Base-by-base conservation (phyloP, 805 yeast species). In the Ogataea polymorpha region DNA sequence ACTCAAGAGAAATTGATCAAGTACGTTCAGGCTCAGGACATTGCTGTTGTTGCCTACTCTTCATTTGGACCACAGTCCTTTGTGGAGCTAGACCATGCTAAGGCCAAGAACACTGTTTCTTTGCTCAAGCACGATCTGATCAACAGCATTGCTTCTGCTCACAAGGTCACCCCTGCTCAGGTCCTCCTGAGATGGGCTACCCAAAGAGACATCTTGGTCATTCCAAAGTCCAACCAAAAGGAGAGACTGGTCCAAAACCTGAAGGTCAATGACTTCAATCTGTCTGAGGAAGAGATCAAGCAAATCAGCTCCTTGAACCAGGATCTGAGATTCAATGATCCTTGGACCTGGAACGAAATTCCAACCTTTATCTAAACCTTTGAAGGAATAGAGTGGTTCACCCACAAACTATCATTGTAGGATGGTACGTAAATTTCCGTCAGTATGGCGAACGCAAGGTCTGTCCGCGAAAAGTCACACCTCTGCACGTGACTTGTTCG, bases 31-130 rank as follows among this genome's bases (percentile, higher is more conserved):
- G 54, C 64, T 31, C 65, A 74, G 49, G 80, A 74, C 26, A 74
- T 86, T 46, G 80, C 79, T 50, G 74, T 86, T 50, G 84, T 86
- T 39, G 95, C 81, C 13, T 86, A 86, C 68, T 85, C 93, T 11
- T 80, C 91, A 11, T 86, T 86, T 56, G 95, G 95, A 27, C 91
- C 93, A 17, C 86, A 81, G 64, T 82, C 90, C 3, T 86, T 83
- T 66, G 54, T 84, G 44, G 95, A 86, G 62, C 61, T 84, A 58
- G 70, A 74, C 58, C 69, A 66, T 45, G 67, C 73, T 29, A 62
- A 65, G 44, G 93, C 86, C 18, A 56, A 67, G 45, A 59, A 66
- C 46, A 68, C 77, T 24, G 72, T 77, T 17, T 65, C 76, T 15
- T 68, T 86, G 53, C 79, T 85, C 48, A 74, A 77, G 40, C 77